Evolutionary conservation across 192 early-diverging fungal species (phyloP), one percentile per base, ranked within the genome.

Genomic region (Rhizoclosmatium sp.): DNA sequence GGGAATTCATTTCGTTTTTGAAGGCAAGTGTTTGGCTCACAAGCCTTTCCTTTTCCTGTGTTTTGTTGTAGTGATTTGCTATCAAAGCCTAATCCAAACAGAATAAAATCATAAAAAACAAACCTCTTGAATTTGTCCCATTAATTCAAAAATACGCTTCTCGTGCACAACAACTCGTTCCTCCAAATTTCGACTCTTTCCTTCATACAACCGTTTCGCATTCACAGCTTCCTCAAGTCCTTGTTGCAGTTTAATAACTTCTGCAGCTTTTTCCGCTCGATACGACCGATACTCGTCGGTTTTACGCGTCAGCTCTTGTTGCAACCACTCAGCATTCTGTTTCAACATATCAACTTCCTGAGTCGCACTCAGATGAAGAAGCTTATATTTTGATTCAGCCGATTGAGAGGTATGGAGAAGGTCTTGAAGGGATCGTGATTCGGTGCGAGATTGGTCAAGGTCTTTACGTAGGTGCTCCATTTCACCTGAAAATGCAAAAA

Each of bases 241-340:
- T 45, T 23, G 46, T 23, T 66, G 75, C 62, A 67, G 10, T 3
- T 47, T 31, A 4, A 14, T 23, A 12, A 66, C 45, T 2, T 54
- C 64, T 16, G 4, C 7, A n/a, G 47, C 31, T 54, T 90, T 91
- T 19, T 90, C 83, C 47, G 82, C 78, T 39, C 91, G 84, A 69
- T 92, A 91, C 4, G 78, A 77, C 49, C 76, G 80, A 40, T 90
- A 76, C 39, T 91, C 85, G 9, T 84, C 82, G 0, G 85, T 59
- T 69, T 92, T 91, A 5, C 90, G 84, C 12, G 82, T 82, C 62
- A 93, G 82, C 73, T 95, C 92, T 23, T 85, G 83, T 73, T 87
- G 91, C 14, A 91, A 78, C 93, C 92, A 95, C 10, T 86, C 84
- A 41, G 79, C 84, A 65, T 88, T 88, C 74, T 88, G 90, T 54